Conservation (phyloP, 495 filamentous ascomycete species). For the Chaetomidium leptoderma region DNA sequence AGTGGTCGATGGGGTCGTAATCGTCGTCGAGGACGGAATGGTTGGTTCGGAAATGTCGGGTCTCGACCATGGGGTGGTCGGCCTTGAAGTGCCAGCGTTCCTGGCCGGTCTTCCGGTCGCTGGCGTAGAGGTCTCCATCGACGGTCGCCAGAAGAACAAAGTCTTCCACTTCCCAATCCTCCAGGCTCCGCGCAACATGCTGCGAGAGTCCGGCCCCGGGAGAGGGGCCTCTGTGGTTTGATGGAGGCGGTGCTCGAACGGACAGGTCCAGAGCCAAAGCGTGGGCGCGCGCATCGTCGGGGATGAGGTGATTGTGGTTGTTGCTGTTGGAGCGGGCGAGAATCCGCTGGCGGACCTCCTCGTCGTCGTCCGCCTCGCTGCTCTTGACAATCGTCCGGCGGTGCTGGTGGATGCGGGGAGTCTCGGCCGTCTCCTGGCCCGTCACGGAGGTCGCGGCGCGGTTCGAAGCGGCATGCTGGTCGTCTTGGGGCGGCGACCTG, state of each 20-base stretch:
- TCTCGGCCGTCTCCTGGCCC: constrained; percentile 27
- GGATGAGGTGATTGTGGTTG: constrained; percentile 41
- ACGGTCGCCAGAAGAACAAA: constrained; percentile 99
- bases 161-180: constrained; percentile 99
- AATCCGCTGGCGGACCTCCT: constrained; percentile 4
- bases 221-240: constrained; percentile 52
- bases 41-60: constrained; percentile 73
- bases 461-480: constrained; percentile 28
- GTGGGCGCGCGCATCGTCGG: constrained; percentile 87
- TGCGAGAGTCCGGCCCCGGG: constrained; percentile 62
- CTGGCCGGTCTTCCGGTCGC: constrained; percentile 79
- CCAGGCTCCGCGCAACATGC: constrained; percentile 88
- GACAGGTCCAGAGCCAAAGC: constrained; percentile 84
- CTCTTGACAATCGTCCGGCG: constrained; percentile 25
- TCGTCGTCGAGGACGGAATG: constrained; percentile 54
- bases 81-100: constrained; percentile 79
- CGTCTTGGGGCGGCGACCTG: constrained; percentile 32
- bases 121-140: constrained; percentile 91
- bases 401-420: constrained; percentile 23
- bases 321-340: constrained; percentile 26
- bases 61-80: constrained; percentile 84
- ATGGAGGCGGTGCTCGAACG: constrained; percentile 76
- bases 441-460: constrained; percentile 24
- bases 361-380: constrained; percentile 15
- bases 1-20: constrained; percentile 66